A percentile compares a stretch with the other conserved stretches of the same genome.
Conservation (phyloP, 163 green algal species). For the Volvox carteri region DNA sequence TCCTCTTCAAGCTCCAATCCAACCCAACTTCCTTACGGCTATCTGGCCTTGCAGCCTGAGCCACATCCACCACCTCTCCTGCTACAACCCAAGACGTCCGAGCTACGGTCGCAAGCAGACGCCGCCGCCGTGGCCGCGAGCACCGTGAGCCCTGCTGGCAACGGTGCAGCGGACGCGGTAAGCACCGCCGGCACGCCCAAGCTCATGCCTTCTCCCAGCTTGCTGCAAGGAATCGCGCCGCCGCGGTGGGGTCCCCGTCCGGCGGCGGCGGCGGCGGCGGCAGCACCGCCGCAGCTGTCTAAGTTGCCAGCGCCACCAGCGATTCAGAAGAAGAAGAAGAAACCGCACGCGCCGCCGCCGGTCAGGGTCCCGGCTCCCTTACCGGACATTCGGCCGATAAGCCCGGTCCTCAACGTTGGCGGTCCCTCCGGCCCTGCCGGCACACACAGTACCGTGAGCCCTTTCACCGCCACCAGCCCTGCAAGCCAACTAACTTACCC, state of each 20-base stretch:
- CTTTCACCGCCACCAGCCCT: background rate
- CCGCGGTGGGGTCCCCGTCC: background rate
- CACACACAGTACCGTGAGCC: background rate
- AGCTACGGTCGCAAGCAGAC: no score
- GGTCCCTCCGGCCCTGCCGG: background rate
- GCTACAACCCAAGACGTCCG: no score
- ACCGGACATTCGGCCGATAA: background rate
- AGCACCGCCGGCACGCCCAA: background rate
- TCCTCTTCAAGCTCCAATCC: no score
- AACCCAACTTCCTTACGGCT: no score
- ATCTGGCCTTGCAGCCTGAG: no score
- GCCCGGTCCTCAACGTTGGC: background rate
- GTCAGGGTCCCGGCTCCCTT: background rate
- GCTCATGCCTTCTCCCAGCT: constrained; percentile 28
- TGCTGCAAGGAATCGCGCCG: constrained; percentile 15
- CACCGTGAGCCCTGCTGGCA: background rate
- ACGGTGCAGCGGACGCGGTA: background rate
- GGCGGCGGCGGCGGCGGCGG: background rate
- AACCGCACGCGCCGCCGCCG: background rate
- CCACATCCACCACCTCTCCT: no score
- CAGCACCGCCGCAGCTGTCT: background rate
- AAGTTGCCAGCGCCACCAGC: background rate
- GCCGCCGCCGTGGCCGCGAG: background rate
- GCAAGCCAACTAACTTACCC: background rate
- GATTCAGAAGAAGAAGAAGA: background rate